Evolutionary conservation across 1,139 yeast species (phyloP).

Genomic region (Candida sp.): DNA sequence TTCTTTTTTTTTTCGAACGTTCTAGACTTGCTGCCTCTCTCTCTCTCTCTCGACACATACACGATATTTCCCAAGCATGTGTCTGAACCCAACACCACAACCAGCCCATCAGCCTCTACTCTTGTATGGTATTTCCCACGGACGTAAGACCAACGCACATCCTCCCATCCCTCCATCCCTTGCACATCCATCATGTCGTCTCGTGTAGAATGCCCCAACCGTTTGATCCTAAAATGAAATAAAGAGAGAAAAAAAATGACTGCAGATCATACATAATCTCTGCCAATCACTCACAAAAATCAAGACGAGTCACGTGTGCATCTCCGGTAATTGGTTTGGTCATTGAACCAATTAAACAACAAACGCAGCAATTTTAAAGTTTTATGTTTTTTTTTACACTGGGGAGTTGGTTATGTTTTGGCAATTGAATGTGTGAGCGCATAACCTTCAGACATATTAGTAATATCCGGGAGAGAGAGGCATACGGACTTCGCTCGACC

Average conservation of each 20-base stretch:
- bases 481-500: too few species aligned
- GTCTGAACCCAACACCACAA: background rate
- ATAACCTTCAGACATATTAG: background rate
- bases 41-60: background rate
- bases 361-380: background rate
- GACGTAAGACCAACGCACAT: too few species aligned
- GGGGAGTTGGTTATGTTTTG: background rate
- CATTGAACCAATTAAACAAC: background rate
- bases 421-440: background rate
- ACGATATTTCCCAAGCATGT: background rate
- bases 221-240: constrained; percentile 1
- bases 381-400: background rate
- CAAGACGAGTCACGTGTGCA: background rate
- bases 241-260: background rate
- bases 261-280: background rate
- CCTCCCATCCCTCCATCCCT: too few species aligned
- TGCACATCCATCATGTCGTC: too few species aligned
- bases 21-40: background rate
- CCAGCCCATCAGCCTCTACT: background rate
- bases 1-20: background rate
- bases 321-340: background rate
- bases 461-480: background rate
- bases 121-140: too few species aligned
- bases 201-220: background rate
- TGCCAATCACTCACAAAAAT: too few species aligned